Base-by-base conservation (phyloP, 169 alveolate genomes). In the Eimeria zaria region DNA sequence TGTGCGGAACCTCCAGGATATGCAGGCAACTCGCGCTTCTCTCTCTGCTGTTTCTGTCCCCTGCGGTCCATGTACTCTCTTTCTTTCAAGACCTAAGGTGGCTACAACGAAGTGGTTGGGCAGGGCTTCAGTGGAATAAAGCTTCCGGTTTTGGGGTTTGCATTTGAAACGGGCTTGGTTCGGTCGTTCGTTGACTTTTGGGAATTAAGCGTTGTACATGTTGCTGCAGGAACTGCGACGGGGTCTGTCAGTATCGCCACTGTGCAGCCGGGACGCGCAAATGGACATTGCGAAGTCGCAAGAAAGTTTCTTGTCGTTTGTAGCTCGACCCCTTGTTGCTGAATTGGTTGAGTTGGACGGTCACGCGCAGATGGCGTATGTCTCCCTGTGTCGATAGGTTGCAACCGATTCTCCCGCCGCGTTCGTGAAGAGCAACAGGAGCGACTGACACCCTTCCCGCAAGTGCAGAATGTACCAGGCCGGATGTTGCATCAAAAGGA, bases 251-350 rank as follows among this genome's bases (percentile, higher is more conserved):
- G 97, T 98, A 30, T 98, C 99, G 27, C 98, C 98, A 89, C 97
- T 98, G 85, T 98, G 99, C 97, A 99, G 98, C 90, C 97, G 99
- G 89, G 97, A 97, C 2, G 96, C 98, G 48, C 97, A 98, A 39
- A 97, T 96, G 91, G 98, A 98, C 94, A 97, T 98, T 27, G 98
- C 99, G 39, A 97, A 97, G 80, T 96, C 99, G 48, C 99, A 98
- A 96, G 98, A 97, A 53, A 99, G 99, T 48, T 98, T 98, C 96
- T 95, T 98, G 83, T 95, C 97, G 78, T 97, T 97, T 67, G 97
- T 98, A 46, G 98, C 98, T 62, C 76, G 97, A 41, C 99, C 99
- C 27, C 96, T 98, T 71, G 95, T 97, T 76, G 95, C 95, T 46
- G 98, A 96, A 71, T 95, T 95, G 30, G 69, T 76, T 41, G 96